Evolutionary conservation across 2,329 filamentous ascomycete genomes (phyloP), one percentile per base, ranked within the genome.

Genomic region (Aspergillus sp.): DNA sequence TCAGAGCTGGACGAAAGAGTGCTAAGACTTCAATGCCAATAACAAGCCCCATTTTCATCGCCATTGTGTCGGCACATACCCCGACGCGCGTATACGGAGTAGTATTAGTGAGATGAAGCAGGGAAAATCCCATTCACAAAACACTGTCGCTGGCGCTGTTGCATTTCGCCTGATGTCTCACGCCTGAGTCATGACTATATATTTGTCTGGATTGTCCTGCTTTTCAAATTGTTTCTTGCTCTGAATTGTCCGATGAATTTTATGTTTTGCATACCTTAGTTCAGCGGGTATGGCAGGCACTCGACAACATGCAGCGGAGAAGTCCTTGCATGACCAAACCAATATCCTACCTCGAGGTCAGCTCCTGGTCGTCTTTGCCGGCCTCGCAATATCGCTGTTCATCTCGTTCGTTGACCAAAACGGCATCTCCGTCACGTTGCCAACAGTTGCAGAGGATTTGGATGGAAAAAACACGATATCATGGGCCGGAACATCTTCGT

Each of bases 401-500:
- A 80, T 86, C 35, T 79, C 77, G 12, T 84, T 82, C 59, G 79
- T 84, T 52, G 83, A 86, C 65, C 82, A 85, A 61, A 85, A 84
- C 68, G 79, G 81, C 37, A 81, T 86, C 55, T 79, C 79, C 2
- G 76, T 79, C 27, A 31, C 27, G 27, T 11, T 31, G 27, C 27
- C 27, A 31, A 31, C 27, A 31, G 27, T 85, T 63, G 77, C 79
- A 55, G 66, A 73, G 52, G 79, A 84, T 54, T 73, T 82, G 19
- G 63, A 76, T 54, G 76, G 76, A 1, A 71, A 72, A 48, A 63
- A 74, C 56, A 73, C 73, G 2, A 86, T 86, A 47, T 90, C 90
- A 66, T 90, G 87, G 88, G 82, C 86, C 12, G 88, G 87, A 2
- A 90, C 88, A 4, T 85, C 85, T 15, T 91, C 89, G 62, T 76